Evolutionary conservation across 441 rosid genomes (phyloP), one percentile per base, ranked within the genome.

Genomic region (Adansonia madagascariensis): DNA sequence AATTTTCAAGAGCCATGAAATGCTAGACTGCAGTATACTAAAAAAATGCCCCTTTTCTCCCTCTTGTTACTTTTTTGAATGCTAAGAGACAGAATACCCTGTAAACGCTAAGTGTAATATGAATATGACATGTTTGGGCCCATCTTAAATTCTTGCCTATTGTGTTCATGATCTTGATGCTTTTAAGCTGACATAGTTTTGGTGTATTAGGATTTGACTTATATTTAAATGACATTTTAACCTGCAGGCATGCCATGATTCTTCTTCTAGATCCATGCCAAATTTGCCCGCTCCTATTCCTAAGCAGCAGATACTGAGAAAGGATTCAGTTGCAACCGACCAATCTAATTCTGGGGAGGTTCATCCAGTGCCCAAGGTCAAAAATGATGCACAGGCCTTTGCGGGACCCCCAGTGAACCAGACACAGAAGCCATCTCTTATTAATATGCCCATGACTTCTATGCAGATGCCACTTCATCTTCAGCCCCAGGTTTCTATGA

Each of bases 381-480:
- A 85, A 78, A 87, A 86, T 76, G 97, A 93, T 77, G 74, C 80
- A 56, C 97, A 89, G 74, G 78, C 87, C 74, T 83, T 84, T 60
- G 86, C 81, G 70, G 83, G 86, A 74, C 68, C 87, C 11, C 80
- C 86, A 59, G 77, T 80, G 39, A 88, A 69, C 73, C 98, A 88
- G 73, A 75, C 85, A 17, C 98, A 88, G 57, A 97, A 97, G 81
- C 79, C 93, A 73, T 79, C 91, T 53, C 76, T 83, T 71, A 81
- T 86, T 72, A 82, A 87, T 52, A 77, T 89, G 46, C 84, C 95
- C 46, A 87, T 92, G 83, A 84, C 88, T 74, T 82, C 98, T 44
- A 82, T 90, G 91, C 97, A 84, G 81, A 86, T 91, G 86, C 86
- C 86, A 83, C 86, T 85, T 6, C 93, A 79, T 88, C 96, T 83